Percentiles rank a stretch among this genome's conserved stretches.
phyloP scores from a whole-genome alignment of 768 basidiomycete species.

The Mycena venus region DNA sequence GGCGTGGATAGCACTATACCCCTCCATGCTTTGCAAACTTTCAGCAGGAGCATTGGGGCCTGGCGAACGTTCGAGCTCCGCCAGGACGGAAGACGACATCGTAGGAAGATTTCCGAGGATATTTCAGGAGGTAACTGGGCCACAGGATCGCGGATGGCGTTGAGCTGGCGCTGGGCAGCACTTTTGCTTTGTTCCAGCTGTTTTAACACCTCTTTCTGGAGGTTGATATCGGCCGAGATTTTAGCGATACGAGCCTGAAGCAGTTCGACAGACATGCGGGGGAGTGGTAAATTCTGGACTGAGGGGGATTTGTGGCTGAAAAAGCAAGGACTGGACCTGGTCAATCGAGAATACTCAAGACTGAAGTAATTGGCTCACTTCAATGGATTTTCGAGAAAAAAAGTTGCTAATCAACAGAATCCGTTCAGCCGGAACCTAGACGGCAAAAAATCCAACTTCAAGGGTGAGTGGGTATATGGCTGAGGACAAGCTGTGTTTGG shows the following conservation, averaged over 20 bases:
- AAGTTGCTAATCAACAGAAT: too few relatives aligned
- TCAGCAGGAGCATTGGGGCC: not conserved
- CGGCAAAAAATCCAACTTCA: too few relatives aligned
- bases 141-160: conserved; percentile 7
- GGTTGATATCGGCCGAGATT: not conserved
- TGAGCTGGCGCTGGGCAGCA: conserved; percentile 8
- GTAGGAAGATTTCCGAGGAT: conserved; percentile 7
- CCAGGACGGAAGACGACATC: not conserved
- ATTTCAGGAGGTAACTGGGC: conserved; percentile 9
- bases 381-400: too few relatives aligned
- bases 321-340: too few relatives aligned
- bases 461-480: too few relatives aligned
- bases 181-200: not conserved
- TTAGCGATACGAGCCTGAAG: not conserved
- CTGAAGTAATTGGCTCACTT: too few relatives aligned
- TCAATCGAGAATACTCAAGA: not conserved
- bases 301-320: too few relatives aligned
- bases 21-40: not conserved
- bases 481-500: too few relatives aligned
- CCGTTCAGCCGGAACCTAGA: too few relatives aligned
- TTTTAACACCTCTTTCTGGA: not conserved
- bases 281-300: not conserved
- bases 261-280: not conserved
- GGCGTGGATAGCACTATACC: not conserved
- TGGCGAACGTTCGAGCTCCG: too few relatives aligned